Evolutionary conservation across 2,329 filamentous ascomycete species (phyloP), one percentile per base, ranked within the genome.

Genomic region (Pseudocercospora fijiensis): DNA sequence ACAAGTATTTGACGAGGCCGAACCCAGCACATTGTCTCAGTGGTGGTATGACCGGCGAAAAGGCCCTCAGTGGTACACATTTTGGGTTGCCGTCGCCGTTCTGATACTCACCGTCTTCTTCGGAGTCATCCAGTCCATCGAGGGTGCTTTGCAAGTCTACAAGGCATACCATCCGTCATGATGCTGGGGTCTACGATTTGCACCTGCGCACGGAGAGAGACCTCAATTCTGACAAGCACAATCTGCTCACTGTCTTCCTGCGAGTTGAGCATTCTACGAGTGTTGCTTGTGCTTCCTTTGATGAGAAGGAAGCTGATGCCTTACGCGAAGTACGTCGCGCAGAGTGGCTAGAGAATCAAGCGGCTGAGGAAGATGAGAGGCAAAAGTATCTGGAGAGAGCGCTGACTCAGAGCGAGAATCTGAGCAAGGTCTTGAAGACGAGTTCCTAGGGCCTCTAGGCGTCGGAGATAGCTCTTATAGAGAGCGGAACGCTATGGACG

Each of bases 31-130:
- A 0, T 41, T 82, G 0, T 70, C 70, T 0, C 76, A 81, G 52
- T 81, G 76, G 77, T 82, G 80, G 80, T 69, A 76, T 58, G 79
- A 82, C 62, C 65, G 76, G 3, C 66, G 80, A 1, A 78, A 79
- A 28, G 73, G 76, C 0, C 75, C 77, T 0, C 79, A 82, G 57
- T 81, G 79, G 78, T 81, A 78, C 55, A 81, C 77, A 0, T 79
- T 82, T 57, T 83, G 80, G 80, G 73, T 82, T 3, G 80, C 78
- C 0, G 71, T 81, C 1, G 51, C 72, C 2, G 72, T 75, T 1
- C 62, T 80, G 0, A 37, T 70, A 13, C 67, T 79, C 22, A 80
- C 76, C 0, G 69, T 77, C 5, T 70, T 79, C 56, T 79, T 83
- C 69, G 75, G 80, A 2, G 18, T 82, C 13, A 65, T 80, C 11